phyloP scores from a whole-genome alignment of 2,329 filamentous ascomycete species.

The Alternaria ventricosa region DNA sequence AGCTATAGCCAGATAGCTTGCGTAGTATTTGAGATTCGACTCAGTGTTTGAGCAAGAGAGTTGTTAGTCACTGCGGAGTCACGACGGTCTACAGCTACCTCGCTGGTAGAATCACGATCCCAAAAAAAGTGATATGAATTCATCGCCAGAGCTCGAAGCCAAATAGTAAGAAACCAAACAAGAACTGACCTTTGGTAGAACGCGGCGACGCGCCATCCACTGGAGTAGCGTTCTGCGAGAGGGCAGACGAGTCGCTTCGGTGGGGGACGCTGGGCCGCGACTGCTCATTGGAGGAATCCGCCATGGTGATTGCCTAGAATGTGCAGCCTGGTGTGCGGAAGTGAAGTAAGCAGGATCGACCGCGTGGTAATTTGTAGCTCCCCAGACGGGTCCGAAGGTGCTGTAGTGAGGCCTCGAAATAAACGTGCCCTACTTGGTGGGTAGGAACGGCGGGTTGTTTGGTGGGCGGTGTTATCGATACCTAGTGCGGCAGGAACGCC shows the following conservation, averaged over 20 bases:
- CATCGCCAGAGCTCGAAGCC: not conserved
- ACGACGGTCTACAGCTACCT: not conserved
- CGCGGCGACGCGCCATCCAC: constrained; percentile 39
- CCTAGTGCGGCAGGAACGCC: constrained; percentile 4
- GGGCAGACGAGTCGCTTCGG: constrained; percentile 26
- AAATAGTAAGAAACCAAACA: not conserved
- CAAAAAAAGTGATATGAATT: not conserved
- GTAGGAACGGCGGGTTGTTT: constrained; percentile 14
- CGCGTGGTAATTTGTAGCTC: not conserved
- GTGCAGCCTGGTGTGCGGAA: not conserved
- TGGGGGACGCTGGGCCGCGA: constrained; percentile 24
- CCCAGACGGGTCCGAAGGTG: not conserved
- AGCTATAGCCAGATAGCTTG: not conserved
- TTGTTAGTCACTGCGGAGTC: not conserved
- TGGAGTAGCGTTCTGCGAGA: constrained; percentile 19
- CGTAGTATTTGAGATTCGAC: not conserved
- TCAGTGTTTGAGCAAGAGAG: not conserved
- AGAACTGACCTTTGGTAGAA: constrained; percentile 44
- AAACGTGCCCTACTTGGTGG: constrained; percentile 22
- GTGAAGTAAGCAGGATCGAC: constrained; percentile 10
- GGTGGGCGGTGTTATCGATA: constrained; percentile 21
- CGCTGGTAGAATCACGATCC: not conserved
- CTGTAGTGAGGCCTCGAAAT: constrained; percentile 12
- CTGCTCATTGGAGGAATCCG: constrained; percentile 36
- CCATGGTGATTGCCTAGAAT: constrained; percentile 24